A percentile compares a stretch with the other conserved stretches of the same genome.
phyloP scores from a whole-genome alignment of 2,329 filamentous ascomycete genomes.

The Cordyceps pruinosa region DNA sequence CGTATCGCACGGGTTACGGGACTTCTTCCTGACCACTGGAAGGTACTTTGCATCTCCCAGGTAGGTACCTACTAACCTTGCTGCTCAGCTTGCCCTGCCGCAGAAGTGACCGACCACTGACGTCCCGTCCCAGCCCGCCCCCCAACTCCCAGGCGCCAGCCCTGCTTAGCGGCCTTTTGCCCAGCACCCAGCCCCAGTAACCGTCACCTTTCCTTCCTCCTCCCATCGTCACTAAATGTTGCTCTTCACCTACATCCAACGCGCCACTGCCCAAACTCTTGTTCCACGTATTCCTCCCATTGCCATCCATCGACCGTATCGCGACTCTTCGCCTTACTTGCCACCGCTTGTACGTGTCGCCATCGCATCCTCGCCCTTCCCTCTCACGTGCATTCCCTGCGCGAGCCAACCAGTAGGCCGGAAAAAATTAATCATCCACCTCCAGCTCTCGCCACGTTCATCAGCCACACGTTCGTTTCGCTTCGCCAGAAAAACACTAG shows the following conservation, averaged over 20 bases:
- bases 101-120: not conserved
- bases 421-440: conserved; percentile 18
- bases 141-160: not conserved
- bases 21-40: too few relatives aligned
- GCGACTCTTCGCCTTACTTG: not conserved
- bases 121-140: conserved; percentile 1
- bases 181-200: conserved; percentile 7
- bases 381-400: conserved; percentile 8
- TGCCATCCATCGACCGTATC: not conserved
- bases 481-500: conserved; percentile 17
- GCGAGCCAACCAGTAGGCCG: conserved; percentile 7
- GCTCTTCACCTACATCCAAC: conserved; percentile 10
- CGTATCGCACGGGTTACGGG: too few relatives aligned
- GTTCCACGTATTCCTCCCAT: not conserved
- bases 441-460: conserved; percentile 38
- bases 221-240: conserved; percentile 10
- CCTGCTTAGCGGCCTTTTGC: conserved; percentile 5
- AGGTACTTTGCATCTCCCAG: too few relatives aligned
- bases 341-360: not conserved
- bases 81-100: not conserved
- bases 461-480: conserved; percentile 34
- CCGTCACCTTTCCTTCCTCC: conserved; percentile 10
- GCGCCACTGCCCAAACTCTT: not conserved
- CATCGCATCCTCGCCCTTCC: not conserved
- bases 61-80: too few relatives aligned